A percentile compares a stretch with the other conserved stretches of the same genome.
Conservation (phyloP, 345 rosid species). For the Populus tremula region DNA sequence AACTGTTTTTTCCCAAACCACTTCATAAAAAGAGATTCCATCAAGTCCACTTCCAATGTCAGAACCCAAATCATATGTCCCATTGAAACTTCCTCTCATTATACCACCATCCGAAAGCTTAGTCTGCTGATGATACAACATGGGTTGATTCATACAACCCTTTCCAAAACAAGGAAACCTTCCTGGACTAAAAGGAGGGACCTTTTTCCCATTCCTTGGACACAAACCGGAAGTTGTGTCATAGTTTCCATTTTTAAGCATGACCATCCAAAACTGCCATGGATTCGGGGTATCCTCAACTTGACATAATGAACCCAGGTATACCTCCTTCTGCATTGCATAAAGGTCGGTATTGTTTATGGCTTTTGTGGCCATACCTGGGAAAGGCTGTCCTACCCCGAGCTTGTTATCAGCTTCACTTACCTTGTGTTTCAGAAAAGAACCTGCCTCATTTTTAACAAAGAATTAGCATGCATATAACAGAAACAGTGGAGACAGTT, state of each 20-base stretch:
- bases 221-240: slow-evolving; percentile 26
- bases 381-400: slow-evolving; percentile 27
- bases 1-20: slow-evolving; percentile 25
- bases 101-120: slow-evolving; percentile 14
- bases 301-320: slow-evolving; percentile 27
- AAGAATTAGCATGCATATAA: background rate
- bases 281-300: slow-evolving; percentile 21
- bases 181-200: slow-evolving; percentile 13
- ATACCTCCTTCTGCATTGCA: slow-evolving; percentile 25
- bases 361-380: slow-evolving; percentile 17
- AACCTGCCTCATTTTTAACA: slow-evolving; percentile 31
- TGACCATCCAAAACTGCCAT: slow-evolving; percentile 40
- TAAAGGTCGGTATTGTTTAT: slow-evolving; percentile 23
- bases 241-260: slow-evolving; percentile 36
- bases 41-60: slow-evolving; percentile 4
- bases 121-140: slow-evolving; percentile 21
- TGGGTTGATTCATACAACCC: slow-evolving; percentile 36
- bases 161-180: slow-evolving; percentile 34
- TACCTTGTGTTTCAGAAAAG: slow-evolving; percentile 30
- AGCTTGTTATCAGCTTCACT: slow-evolving; percentile 25
- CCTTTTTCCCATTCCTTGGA: slow-evolving; percentile 29
- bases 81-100: slow-evolving; percentile 29
- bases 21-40: slow-evolving; percentile 28
- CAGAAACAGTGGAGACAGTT: background rate
- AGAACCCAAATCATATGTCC: slow-evolving; percentile 26